Conservation (phyloP, 2,329 filamentous ascomycete genomes). For the Fusarium algeriense region DNA sequence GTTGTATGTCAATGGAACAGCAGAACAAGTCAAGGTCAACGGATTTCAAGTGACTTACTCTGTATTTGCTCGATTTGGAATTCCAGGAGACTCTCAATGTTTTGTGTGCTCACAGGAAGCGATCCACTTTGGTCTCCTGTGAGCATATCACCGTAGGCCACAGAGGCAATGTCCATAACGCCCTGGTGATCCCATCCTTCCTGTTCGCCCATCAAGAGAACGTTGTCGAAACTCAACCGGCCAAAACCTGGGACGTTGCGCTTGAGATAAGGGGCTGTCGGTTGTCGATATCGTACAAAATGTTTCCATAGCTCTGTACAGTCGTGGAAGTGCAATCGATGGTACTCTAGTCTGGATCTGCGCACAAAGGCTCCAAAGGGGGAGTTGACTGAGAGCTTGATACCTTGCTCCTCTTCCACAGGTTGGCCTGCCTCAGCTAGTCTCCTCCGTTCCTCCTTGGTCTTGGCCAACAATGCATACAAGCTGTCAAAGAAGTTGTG, state of each 20-base stretch:
- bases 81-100: conserved; percentile 83
- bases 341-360: conserved; percentile 82
- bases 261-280: conserved; percentile 75
- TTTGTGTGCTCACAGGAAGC: conserved; percentile 76
- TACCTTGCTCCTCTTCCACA: conserved; percentile 63
- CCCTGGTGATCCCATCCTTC: conserved; percentile 63
- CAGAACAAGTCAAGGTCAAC: background rate
- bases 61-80: conserved; percentile 92
- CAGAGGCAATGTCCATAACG: conserved; percentile 59
- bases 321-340: conserved; percentile 83
- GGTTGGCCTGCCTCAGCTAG: conserved; percentile 61
- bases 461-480: conserved; percentile 68
- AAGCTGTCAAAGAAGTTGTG: conserved; percentile 78
- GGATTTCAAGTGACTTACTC: conserved; percentile 63
- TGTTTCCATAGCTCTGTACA: conserved; percentile 82
- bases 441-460: conserved; percentile 69
- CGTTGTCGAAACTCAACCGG: conserved; percentile 68
- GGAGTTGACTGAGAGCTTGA: conserved; percentile 77
- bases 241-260: conserved; percentile 71
- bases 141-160: conserved; percentile 66
- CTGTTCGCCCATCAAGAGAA: conserved; percentile 62
- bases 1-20: too few species aligned
- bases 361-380: conserved; percentile 86
- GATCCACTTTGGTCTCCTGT: conserved; percentile 56
- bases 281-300: conserved; percentile 84